Evolutionary conservation across 495 filamentous ascomycete species (phyloP).

Genomic region (Annulohypoxylon stygium): DNA sequence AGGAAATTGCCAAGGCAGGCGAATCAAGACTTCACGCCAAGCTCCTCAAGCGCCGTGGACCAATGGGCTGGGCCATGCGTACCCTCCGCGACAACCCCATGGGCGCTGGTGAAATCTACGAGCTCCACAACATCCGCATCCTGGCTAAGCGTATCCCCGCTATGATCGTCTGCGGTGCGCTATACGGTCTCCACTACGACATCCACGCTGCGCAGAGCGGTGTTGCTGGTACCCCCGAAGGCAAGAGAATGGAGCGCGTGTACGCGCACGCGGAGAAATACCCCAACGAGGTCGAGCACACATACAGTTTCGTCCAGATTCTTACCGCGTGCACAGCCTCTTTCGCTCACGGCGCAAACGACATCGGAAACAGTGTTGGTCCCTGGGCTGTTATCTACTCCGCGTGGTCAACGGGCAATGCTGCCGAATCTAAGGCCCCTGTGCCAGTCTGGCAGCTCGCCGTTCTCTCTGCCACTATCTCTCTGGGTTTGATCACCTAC

Average conservation of each 20-base stretch:
- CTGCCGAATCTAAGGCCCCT: conserved; percentile 59
- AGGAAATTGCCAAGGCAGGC: conserved; percentile 66
- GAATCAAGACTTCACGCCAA: conserved; percentile 65
- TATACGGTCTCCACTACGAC: conserved; percentile 80
- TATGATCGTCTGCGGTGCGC: conserved; percentile 63
- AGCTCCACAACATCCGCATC: conserved; percentile 71
- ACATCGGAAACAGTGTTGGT: conserved; percentile 75
- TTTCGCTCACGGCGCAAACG: conserved; percentile 77
- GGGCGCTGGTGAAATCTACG: conserved; percentile 75
- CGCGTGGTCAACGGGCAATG: conserved; percentile 67
- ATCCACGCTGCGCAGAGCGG: conserved; percentile 77
- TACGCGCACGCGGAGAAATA: conserved; percentile 71
- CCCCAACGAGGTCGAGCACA: conserved; percentile 74
- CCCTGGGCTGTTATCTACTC: conserved; percentile 73
- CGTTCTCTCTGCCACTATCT: conserved; percentile 66
- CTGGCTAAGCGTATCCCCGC: conserved; percentile 72
- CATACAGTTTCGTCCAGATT: conserved; percentile 73
- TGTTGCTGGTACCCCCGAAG: conserved; percentile 73
- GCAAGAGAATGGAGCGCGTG: conserved; percentile 71
- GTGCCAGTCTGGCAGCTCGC: conserved; percentile 73
- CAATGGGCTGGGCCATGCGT: conserved; percentile 80
- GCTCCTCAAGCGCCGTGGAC: conserved; percentile 68
- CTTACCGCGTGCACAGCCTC: conserved; percentile 73
- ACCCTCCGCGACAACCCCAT: conserved; percentile 75
- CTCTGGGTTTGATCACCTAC: conserved; percentile 70